Base-by-base conservation (phyloP, 2,329 filamentous ascomycete genomes). In the Neofusicoccum parvum region DNA sequence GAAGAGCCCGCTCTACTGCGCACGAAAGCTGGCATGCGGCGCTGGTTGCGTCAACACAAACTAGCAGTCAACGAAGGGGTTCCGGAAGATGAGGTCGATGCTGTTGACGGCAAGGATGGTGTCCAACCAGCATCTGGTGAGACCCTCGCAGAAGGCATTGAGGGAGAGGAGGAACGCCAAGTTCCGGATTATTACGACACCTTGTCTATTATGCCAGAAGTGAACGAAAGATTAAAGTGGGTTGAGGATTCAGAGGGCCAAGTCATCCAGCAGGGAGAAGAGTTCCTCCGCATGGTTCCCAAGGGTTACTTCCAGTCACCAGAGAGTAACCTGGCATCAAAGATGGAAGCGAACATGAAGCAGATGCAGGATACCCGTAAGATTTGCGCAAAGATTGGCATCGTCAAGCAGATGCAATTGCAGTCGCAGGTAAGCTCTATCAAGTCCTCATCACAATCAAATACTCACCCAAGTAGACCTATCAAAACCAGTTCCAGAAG, bases 351-450 rank as follows among this genome's bases (percentile, higher is more conserved):
- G 64, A 99, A 99, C 72, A 92, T 98, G 79, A 88, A 88, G 67
- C 94, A 97, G 75, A 94, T 99, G 85, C 95, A 99, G 77, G 94
- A 98, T 73, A 99, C 95, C 0, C 87, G 95, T 70, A 98, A 97
- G 75, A 86, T 99, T 36, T 96, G 93, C 72, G 93, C 93, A 11
- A 99, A 98, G 80, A 97, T 99, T 75, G 90, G 92, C 56, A 92
- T 99, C 68, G 95, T 99, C 76, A 99, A 98, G 81, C 95, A 99
- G 80, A 99, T 99, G 95, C 95, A 99, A 80, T 88, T 98, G 63
- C 95, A 99, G 77, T 92, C 93, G 60, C 95, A 97, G 86, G 92
- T 92, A 86, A 75, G 82, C 9, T 66, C 37, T 37, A 50, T n/a
- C 36, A 36, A 23, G n/a, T 11, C 48, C 37, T 51, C 20, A n/a